Base-by-base conservation (phyloP, 2,329 filamentous ascomycete genomes). In the Fusarium sp. region DNA sequence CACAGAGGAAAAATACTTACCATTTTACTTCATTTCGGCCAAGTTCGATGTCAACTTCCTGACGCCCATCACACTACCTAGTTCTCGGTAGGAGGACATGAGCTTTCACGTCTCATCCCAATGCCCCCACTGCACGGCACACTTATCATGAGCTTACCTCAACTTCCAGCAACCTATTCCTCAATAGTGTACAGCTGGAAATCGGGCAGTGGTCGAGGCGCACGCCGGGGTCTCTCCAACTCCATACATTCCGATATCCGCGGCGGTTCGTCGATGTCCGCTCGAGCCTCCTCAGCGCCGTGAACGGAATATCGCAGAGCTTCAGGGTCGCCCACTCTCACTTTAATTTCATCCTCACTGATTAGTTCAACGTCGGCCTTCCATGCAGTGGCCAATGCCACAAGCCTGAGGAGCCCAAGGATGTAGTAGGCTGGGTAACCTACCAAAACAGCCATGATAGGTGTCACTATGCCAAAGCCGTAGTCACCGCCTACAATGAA, bases 401-500 rank as follows among this genome's bases (percentile, higher is more conserved):
- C 63, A 14, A 75, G 28, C 36, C 66, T 72, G 7, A 77, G 20
- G 5, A 74, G 7, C 11, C 57, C 49, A 13, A 63, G 63, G 6
- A 38, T 9, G 28, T 72, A 74, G 13, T 52, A 56, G 10, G 35
- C 54, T 17, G 41, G 52, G n/a, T 51, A 35, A 14, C 44, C 42
- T 7, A 59, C 20, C 15, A 71, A 2, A 5, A 55, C 12, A 20
- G 58, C 66, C 15, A 60, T 12, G 45, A 3, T 10, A 11, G 62
- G 52, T 3, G 18, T 39, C n/a, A 28, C 8, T 12, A 35, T 42
- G 17, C 36, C 44, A 7, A 33, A 65, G 11, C 45, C 20, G 36
- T 33, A 28, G 17, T 33, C 38, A 8, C 13, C n/a, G 13, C n/a
- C 52, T 2, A 3, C 5, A 20, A n/a, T 5, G 10, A 70, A 31